Conservation (phyloP, 1,139 yeast species). For the Saccharomycopsis hybrid region DNA sequence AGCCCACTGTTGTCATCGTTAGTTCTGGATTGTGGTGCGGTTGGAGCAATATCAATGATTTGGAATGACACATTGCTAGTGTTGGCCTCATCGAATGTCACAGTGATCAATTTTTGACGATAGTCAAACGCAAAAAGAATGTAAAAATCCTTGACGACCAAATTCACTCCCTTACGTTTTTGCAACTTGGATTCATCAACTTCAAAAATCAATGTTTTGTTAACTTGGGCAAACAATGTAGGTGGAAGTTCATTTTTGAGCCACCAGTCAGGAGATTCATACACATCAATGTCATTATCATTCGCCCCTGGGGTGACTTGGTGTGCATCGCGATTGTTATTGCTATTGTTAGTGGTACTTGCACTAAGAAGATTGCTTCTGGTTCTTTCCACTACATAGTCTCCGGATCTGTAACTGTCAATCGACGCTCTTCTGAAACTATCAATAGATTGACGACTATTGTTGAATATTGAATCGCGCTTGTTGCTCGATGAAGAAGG, state of each 20-base stretch:
- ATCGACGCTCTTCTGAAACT: conserved; percentile 18
- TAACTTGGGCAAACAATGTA: conserved; percentile 35
- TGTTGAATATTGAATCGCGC: background rate
- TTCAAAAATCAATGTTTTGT: conserved; percentile 50
- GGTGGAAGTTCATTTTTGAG: conserved; percentile 54
- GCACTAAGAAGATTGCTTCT: background rate
- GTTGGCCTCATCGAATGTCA: conserved; percentile 47
- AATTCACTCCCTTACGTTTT: conserved; percentile 35
- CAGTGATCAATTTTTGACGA: conserved; percentile 51
- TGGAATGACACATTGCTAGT: conserved; percentile 37
- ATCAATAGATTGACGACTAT: conserved; percentile 18
- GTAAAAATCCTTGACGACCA: conserved; percentile 49
- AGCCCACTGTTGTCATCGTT: conserved; percentile 29
- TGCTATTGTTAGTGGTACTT: conserved; percentile 21
- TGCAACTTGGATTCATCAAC: conserved; percentile 53
- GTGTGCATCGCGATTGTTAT: background rate
- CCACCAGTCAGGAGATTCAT: conserved; percentile 57
- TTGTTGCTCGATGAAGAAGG: conserved; percentile 7
- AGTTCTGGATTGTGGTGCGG: conserved; percentile 33
- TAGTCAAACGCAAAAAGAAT: conserved; percentile 45
- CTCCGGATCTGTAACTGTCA: conserved; percentile 3
- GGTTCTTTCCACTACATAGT: background rate
- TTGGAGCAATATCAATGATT: conserved; percentile 28
- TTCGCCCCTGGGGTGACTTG: conserved; percentile 7
- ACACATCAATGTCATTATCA: conserved; percentile 27